Conservation (phyloP, 2,329 filamentous ascomycete species). For the Cryphonectria nitschkei region DNA sequence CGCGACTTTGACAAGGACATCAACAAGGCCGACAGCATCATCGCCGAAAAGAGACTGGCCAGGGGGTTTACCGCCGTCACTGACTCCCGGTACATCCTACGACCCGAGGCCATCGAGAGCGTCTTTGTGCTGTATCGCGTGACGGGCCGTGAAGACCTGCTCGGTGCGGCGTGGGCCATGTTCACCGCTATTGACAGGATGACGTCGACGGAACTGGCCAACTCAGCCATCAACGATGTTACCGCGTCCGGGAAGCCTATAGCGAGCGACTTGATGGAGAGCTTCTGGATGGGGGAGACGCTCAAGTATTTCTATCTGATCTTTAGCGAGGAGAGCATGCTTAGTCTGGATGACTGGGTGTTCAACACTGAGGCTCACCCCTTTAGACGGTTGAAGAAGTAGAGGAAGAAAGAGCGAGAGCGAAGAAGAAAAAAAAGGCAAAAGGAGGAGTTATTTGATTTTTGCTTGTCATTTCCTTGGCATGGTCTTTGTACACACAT, state of each 20-base stretch:
- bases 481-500: neutral
- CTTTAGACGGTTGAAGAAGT: conserved; percentile 18
- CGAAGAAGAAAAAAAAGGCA: neutral
- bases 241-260: conserved; percentile 6
- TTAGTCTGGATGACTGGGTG: conserved; percentile 25
- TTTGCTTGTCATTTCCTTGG: too few relatives aligned
- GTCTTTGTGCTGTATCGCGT: conserved; percentile 26
- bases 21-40: conserved; percentile 12
- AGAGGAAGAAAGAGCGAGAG: neutral
- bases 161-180: conserved; percentile 26
- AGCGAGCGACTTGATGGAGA: conserved; percentile 27
- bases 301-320: conserved; percentile 29
- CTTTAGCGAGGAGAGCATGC: conserved; percentile 17
- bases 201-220: conserved; percentile 16
- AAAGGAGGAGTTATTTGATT: neutral
- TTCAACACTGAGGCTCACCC: conserved; percentile 30
- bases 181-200: conserved; percentile 23
- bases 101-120: conserved; percentile 29
- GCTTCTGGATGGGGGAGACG: conserved; percentile 29
- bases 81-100: conserved; percentile 26
- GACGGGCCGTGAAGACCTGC: conserved; percentile 23
- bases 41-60: conserved; percentile 18
- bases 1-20: conserved; percentile 18
- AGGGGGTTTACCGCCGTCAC: conserved; percentile 18
- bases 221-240: conserved; percentile 24